Evolutionary conservation across 495 filamentous ascomycete genomes (phyloP).

Genomic region (Trichoderma orchidacearum): DNA sequence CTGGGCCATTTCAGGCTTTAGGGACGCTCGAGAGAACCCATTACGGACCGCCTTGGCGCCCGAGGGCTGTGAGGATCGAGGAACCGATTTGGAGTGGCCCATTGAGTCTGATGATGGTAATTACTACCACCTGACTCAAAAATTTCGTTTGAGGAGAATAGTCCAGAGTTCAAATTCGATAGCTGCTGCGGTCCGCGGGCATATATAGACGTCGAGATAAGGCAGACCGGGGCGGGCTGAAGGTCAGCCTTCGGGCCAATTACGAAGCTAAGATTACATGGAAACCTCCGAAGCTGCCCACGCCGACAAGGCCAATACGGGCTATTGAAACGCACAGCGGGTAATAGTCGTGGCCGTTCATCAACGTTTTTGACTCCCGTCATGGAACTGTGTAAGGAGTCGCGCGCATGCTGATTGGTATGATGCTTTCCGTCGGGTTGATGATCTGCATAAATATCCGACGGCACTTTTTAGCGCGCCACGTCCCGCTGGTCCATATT

Average conservation of each 20-base stretch:
- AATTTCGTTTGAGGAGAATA: too few relatives aligned
- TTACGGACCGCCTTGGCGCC: neutral
- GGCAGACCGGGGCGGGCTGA: neutral
- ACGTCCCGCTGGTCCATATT: too few relatives aligned
- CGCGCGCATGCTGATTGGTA: too few relatives aligned
- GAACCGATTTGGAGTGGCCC: neutral
- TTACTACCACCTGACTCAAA: too few relatives aligned
- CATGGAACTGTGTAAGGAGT: too few relatives aligned
- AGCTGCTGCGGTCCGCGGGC: neutral
- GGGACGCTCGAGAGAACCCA: neutral
- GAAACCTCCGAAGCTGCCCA: neutral
- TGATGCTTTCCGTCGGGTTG: too few relatives aligned
- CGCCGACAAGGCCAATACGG: neutral
- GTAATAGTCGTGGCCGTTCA: too few relatives aligned
- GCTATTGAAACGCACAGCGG: neutral
- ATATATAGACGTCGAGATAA: neutral
- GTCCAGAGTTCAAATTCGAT: neutral
- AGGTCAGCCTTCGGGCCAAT: neutral
- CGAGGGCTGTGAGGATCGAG: neutral
- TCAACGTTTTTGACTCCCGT: too few relatives aligned
- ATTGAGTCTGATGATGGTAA: neutral
- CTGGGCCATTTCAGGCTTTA: neutral
- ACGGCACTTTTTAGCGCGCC: too few relatives aligned
- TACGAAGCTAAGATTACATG: neutral
- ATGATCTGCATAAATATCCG: too few relatives aligned